Conservation (phyloP, 1,139 yeast genomes). For the Geotrichum citri-aurantii region DNA sequence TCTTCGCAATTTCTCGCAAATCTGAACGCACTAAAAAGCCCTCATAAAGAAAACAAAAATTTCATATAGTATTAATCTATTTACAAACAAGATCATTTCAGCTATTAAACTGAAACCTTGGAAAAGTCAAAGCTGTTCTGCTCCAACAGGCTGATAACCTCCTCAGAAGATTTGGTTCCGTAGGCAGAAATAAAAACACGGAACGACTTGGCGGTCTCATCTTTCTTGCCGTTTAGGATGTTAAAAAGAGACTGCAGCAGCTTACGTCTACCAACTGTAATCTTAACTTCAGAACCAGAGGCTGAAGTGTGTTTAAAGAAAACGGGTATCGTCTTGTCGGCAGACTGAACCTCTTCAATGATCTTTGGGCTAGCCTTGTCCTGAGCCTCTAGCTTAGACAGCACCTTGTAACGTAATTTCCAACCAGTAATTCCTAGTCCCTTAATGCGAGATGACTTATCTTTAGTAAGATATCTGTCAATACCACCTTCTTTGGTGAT, state of each 20-base stretch:
- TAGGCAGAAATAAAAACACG: conserved; percentile 43
- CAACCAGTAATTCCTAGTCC: conserved; percentile 91
- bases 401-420: conserved; percentile 72
- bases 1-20: not conserved
- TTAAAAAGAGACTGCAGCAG: conserved; percentile 53
- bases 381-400: conserved; percentile 38
- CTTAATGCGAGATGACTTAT: conserved; percentile 81
- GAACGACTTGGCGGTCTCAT: conserved; percentile 43
- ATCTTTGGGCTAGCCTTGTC: conserved; percentile 24
- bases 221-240: conserved; percentile 42
- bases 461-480: conserved; percentile 80
- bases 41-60: not conserved
- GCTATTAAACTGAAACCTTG: conserved; percentile 12
- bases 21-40: not conserved
- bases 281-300: conserved; percentile 42
- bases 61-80: not conserved
- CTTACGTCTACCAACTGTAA: conserved; percentile 60
- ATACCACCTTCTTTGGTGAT: conserved; percentile 91
- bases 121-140: conserved; percentile 20
- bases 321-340: conserved; percentile 37
- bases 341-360: conserved; percentile 17
- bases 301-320: conserved; percentile 43
- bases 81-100: conserved; percentile 4
- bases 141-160: conserved; percentile 39
- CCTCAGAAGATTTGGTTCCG: conserved; percentile 40